Base-by-base conservation (phyloP, 768 basidiomycete species). In the Trametes punicea region DNA sequence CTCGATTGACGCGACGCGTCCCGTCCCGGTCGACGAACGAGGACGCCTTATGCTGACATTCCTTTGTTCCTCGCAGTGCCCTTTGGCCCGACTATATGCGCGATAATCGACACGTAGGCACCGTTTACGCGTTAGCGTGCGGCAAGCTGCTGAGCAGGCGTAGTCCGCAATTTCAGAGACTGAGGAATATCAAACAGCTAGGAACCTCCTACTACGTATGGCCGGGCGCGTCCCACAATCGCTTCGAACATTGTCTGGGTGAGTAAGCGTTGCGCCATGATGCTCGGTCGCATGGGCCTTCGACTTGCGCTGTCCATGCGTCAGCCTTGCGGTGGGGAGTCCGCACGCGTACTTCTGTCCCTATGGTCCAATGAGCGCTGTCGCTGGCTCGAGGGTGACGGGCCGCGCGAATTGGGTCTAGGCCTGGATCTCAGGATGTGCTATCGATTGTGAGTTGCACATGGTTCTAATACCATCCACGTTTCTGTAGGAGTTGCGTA, bases 231-330 rank as follows among this genome's bases (percentile, higher is more conserved):
- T 79, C 86, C 0, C 91, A 93, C 63, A 91, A 84, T 55, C 81
- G 91, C 0, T 92, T 93, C 61, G 90, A 93, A 62, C 90, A 93
- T 65, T 86, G 80, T 58, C 72, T 93, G n/a, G 90, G 90, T 87
- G 47, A 21, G 69, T 57, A 20, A 71, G 67, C 34, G n/a, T n/a
- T n/a, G n/a, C n/a, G n/a, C n/a, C n/a, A n/a, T n/a, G n/a, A n/a
- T n/a, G n/a, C n/a, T n/a, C n/a, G n/a, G n/a, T n/a, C n/a, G n/a
- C n/a, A n/a, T n/a, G n/a, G n/a, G n/a, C n/a, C n/a, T n/a, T n/a
- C n/a, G n/a, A n/a, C n/a, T n/a, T n/a, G n/a, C n/a, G n/a, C n/a
- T n/a, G n/a, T n/a, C n/a, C 38, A 55, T 56, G 13, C 21, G 31
- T 26, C 8, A 30, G 44, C 25, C 55, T 53, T 46, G 47, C 38